phyloP scores from a whole-genome alignment of 2,329 filamentous ascomycete genomes.

The Hypocrella siamensis region DNA sequence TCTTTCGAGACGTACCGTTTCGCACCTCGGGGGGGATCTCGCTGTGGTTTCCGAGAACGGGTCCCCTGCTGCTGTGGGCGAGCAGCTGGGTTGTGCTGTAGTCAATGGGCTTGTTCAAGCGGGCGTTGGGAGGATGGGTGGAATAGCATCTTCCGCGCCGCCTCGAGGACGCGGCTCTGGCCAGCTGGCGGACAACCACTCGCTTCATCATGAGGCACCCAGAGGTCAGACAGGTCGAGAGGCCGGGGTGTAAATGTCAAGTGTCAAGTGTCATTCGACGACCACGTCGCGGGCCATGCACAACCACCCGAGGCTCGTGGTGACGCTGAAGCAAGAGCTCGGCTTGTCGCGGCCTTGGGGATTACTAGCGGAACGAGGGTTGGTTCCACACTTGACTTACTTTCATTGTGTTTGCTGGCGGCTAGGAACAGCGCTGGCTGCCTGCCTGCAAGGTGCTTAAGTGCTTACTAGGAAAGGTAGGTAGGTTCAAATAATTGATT shows the following conservation, averaged over 20 bases:
- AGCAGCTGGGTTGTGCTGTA: slow-evolving; percentile 71
- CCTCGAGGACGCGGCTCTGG: slow-evolving; percentile 11
- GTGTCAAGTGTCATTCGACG: too few relatives aligned
- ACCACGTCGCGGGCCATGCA: slow-evolving; percentile 1
- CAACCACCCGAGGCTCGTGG: not conserved
- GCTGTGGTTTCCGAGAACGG: slow-evolving; percentile 46
- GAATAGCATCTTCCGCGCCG: slow-evolving; percentile 27
- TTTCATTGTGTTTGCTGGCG: too few relatives aligned
- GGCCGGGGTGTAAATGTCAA: too few relatives aligned
- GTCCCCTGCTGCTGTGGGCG: slow-evolving; percentile 54
- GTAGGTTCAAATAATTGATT: too few relatives aligned
- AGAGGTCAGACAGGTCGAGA: slow-evolving; percentile 3
- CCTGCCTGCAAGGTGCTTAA: too few relatives aligned
- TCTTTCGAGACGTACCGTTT: slow-evolving; percentile 60
- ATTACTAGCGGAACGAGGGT: too few relatives aligned
- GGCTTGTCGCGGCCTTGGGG: slow-evolving; percentile 20
- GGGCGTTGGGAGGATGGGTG: slow-evolving; percentile 41
- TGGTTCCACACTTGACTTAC: too few relatives aligned
- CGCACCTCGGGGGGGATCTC: slow-evolving; percentile 54
- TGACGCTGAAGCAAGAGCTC: slow-evolving; percentile 9
- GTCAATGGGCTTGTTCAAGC: slow-evolving; percentile 74
- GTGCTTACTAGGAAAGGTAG: too few relatives aligned
- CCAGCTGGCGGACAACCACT: slow-evolving; percentile 14
- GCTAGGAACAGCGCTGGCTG: too few relatives aligned
- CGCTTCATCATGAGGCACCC: slow-evolving; percentile 13